phyloP scores from a whole-genome alignment of 257 asterid species.

The Gentiana dahurica region DNA sequence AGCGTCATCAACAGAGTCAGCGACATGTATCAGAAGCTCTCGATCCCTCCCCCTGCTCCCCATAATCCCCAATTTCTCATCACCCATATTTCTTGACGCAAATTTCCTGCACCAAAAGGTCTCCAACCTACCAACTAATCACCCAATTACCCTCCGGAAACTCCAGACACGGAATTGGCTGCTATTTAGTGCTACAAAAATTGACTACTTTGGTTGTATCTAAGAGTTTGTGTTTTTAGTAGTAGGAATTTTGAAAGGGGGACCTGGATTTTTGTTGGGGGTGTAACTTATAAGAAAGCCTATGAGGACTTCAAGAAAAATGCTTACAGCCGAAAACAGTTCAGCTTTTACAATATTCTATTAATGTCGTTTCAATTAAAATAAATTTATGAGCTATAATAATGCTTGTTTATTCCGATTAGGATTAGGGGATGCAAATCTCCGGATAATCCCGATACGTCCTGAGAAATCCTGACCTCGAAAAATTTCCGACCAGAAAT shows the following conservation, averaged over 20 bases:
- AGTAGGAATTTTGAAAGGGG: background rate
- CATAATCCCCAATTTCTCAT: too few species aligned
- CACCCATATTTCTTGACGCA: background rate
- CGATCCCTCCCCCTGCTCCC: too few species aligned
- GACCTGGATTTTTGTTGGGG: slow-evolving; percentile 4
- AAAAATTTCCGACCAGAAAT: too few species aligned
- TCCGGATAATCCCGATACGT: too few species aligned
- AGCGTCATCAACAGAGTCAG: too few species aligned
- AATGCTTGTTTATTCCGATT: too few species aligned
- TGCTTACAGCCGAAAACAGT: background rate
- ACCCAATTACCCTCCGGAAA: background rate
- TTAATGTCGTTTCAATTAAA: too few species aligned
- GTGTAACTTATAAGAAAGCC: background rate
- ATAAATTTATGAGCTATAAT: too few species aligned
- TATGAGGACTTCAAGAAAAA: slow-evolving; percentile 11
- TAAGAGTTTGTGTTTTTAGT: background rate
- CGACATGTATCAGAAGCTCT: slow-evolving; percentile 2
- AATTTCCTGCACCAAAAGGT: slow-evolving; percentile 3
- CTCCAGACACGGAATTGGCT: background rate
- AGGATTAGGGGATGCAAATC: too few species aligned
- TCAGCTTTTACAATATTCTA: too few species aligned
- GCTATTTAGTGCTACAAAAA: background rate
- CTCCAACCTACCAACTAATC: background rate
- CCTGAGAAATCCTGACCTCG: too few species aligned
- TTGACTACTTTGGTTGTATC: background rate